A percentile compares a stretch with the other conserved stretches of the same genome.
These are phyloP conservation scores for Colletotrichum phormii DNA, from an alignment of 2,329 filamentous ascomycete genomes.

Conservation along the genomic window DNA sequence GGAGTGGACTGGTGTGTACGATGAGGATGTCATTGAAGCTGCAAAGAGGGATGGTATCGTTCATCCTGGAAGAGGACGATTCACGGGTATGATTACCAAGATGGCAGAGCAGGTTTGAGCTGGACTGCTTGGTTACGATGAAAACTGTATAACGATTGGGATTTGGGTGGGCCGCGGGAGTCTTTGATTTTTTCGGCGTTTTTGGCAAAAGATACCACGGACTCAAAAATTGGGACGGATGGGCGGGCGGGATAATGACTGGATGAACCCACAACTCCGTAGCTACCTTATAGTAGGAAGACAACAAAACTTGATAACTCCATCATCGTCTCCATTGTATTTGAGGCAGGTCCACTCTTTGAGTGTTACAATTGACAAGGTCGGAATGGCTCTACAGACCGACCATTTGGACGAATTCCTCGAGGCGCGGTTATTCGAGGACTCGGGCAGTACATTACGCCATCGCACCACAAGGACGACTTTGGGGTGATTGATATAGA, in stretches of 20 bases:
- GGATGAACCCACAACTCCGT: not conserved
- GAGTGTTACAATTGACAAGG: too few relatives aligned
- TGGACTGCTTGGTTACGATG: not conserved
- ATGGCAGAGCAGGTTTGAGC: constrained; percentile 16
- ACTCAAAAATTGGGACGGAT: not conserved
- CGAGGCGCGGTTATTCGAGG: too few relatives aligned
- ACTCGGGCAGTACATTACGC: too few relatives aligned
- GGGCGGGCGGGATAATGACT: not conserved
- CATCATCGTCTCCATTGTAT: not conserved
- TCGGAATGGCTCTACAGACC: too few relatives aligned
- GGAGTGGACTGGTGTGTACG: constrained; percentile 53
- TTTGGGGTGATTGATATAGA: not conserved
- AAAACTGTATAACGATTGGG: not conserved
- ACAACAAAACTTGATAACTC: not conserved
- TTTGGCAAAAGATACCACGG: constrained; percentile 19
- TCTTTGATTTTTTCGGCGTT: not conserved
- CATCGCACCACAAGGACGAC: not conserved
- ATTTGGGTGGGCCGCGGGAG: not conserved
- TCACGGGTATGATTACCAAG: constrained; percentile 48
- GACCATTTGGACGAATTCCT: too few relatives aligned
- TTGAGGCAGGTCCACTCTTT: too few relatives aligned
- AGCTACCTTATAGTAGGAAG: not conserved
- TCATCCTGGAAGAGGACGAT: constrained; percentile 52
- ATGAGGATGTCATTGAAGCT: constrained; percentile 43
- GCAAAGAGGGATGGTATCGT: constrained; percentile 50